A percentile compares a stretch with the other conserved stretches of the same genome.
These are phyloP conservation scores for Alternaria burnsii DNA, from an alignment of 2,329 filamentous ascomycete genomes.

Conservation along the genomic window DNA sequence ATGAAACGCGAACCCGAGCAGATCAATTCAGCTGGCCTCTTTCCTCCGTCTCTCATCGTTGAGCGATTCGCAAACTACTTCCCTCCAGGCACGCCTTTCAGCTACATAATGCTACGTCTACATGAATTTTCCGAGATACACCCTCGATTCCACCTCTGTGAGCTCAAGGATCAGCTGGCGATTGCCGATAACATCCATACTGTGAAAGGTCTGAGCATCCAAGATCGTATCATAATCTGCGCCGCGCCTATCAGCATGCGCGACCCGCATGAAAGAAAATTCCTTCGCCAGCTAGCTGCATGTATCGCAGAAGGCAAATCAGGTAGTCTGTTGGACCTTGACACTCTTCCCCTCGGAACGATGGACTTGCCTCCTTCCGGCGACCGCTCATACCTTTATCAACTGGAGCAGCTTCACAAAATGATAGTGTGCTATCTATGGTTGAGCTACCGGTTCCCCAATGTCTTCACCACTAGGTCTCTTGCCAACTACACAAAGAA, in stretches of 20 bases:
- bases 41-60: constrained; percentile 74
- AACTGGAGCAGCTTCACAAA: constrained; percentile 82
- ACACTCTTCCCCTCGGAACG: constrained; percentile 73
- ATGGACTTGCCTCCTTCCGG: constrained; percentile 66
- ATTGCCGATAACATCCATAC: constrained; percentile 79
- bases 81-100: constrained; percentile 79
- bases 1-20: constrained; percentile 71
- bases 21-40: constrained; percentile 75
- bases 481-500: constrained; percentile 82
- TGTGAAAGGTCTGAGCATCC: constrained; percentile 70
- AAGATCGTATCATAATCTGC: constrained; percentile 79
- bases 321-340: constrained; percentile 76
- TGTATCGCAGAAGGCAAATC: constrained; percentile 73
- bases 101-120: constrained; percentile 80
- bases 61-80: constrained; percentile 84
- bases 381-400: constrained; percentile 66
- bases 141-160: constrained; percentile 74
- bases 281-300: constrained; percentile 71
- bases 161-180: constrained; percentile 67
- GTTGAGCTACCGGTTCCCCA: constrained; percentile 88
- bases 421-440: constrained; percentile 87
- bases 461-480: constrained; percentile 77
- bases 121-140: constrained; percentile 72
- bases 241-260: constrained; percentile 72
- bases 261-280: constrained; percentile 54